Evolutionary conservation across 768 basidiomycete genomes (phyloP).

Genomic region (Termitomyces titanicus): DNA sequence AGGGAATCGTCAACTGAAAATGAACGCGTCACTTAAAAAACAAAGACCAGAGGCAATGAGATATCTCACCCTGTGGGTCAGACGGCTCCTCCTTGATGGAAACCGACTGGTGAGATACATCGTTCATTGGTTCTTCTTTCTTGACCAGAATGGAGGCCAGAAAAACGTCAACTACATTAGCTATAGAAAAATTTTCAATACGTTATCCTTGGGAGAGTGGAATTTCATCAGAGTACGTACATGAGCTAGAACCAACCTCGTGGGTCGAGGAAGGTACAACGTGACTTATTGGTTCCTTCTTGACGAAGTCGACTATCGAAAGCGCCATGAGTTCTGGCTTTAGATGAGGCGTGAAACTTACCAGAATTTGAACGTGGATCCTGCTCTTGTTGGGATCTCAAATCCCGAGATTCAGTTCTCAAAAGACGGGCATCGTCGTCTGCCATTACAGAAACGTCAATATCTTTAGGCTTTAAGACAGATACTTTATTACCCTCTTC

Average conservation of each 20-base stretch:
- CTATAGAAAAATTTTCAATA: background rate
- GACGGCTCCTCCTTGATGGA: background rate
- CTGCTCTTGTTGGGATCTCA: background rate
- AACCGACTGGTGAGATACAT: no score
- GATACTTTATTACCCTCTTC: slow-evolving; percentile 12
- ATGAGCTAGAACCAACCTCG: background rate
- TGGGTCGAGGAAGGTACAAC: background rate
- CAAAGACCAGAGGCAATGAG: background rate
- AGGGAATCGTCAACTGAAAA: no score
- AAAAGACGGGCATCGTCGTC: slow-evolving; percentile 12
- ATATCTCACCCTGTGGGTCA: background rate
- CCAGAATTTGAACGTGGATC: background rate
- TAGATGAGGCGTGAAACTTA: background rate
- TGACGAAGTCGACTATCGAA: background rate
- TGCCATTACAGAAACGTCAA: background rate
- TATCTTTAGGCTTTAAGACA: background rate
- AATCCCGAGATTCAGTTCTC: background rate
- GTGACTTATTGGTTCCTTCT: background rate
- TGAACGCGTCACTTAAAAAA: no score
- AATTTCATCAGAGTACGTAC: background rate
- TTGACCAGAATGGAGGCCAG: no score
- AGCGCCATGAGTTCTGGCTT: background rate
- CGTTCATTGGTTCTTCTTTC: no score
- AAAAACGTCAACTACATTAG: background rate
- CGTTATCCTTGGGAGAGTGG: background rate